Base-by-base conservation (phyloP, 305 asterid genomes). In the Caryopteris hybrid region DNA sequence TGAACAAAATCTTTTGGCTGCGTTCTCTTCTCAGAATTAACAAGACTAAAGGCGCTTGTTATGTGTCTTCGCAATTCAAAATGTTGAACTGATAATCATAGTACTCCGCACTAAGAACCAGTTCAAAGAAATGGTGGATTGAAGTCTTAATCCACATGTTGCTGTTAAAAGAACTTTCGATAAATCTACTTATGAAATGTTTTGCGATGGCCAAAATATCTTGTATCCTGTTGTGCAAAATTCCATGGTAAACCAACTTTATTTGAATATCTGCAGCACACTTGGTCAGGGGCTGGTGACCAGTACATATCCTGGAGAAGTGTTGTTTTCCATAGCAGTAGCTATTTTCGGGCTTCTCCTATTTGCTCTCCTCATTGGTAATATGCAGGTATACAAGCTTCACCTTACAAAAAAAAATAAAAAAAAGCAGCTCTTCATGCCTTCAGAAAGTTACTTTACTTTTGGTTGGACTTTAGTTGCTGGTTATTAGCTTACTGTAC, bases 341-440 rank as follows among this genome's bases (percentile, higher is more conserved):
- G 88, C 89, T 54, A 94, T 94, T 80, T 77, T 80, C 9, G 98
- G 99, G 59, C 96, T 94, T 73, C 86, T 94, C 65, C 84, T 94
- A 57, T 89, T 94, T 70, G 96, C 99, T 51, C 96, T 94, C 61
- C 99, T 94, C 82, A 94, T 94, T 63, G 99, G 99, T 72, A 94
- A 94, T 80, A 94, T 94, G 99, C 99, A 94, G 99, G 99, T 89
- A 36, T 39, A 64, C 16, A 29, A 3, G 27, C 36, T 53, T 46
- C 22, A 12, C 45, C n/a, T n/a, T n/a, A n/a, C n/a, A n/a, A n/a
- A n/a, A n/a, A n/a, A n/a, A n/a, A n/a, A n/a, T n/a, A n/a, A n/a
- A n/a, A n/a, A n/a, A n/a, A n/a, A n/a, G n/a, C n/a, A n/a, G 14
- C 10, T 56, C 65, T 16, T 33, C 16, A 31, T 34, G 39, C 54